A percentile compares a stretch with the other conserved stretches of the same genome.
These are phyloP conservation scores for Tagetes patula DNA, from an alignment of 129 eudicot genomes.

Conservation along the genomic window DNA sequence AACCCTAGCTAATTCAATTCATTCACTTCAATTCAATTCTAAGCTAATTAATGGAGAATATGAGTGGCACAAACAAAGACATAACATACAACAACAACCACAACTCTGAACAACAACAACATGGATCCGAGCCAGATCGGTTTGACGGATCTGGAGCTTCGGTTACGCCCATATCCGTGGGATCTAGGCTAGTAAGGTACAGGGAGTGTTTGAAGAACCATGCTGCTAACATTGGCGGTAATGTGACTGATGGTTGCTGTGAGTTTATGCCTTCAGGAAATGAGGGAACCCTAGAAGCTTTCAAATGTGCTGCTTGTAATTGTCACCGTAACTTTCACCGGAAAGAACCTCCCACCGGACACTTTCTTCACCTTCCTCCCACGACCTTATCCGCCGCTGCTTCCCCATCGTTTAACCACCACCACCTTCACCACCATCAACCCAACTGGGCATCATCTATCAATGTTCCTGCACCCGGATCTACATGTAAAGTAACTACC, in stretches of 20 bases:
- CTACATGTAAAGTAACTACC: conserved; percentile 16
- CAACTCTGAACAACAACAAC: conserved; percentile 10
- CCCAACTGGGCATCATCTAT: conserved; percentile 49
- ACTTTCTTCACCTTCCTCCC: conserved; percentile 58
- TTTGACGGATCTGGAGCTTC: conserved; percentile 36
- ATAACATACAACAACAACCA: conserved; percentile 38
- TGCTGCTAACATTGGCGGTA: conserved; percentile 86
- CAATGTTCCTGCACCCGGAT: conserved; percentile 22
- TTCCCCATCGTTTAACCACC: conserved; percentile 41
- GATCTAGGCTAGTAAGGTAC: conserved; percentile 58
- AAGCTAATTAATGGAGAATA: conserved; percentile 39
- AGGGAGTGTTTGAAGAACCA: conserved; percentile 89
- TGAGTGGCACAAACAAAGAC: conserved; percentile 62
- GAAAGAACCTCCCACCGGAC: conserved; percentile 45
- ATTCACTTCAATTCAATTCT: background rate
- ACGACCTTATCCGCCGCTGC: conserved; percentile 40
- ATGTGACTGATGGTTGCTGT: conserved; percentile 91
- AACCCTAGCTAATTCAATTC: conserved; percentile 22
- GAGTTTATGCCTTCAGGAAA: conserved; percentile 92
- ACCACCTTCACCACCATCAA: conserved; percentile 27
- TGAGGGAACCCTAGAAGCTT: conserved; percentile 88
- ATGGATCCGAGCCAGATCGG: conserved; percentile 36
- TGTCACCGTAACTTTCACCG: conserved; percentile 99
- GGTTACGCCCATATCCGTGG: conserved; percentile 49
- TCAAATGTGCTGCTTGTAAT: conserved; percentile 87